These are phyloP conservation scores for Penicillium arizonense DNA, from an alignment of 495 filamentous ascomycete species.

Conservation along the genomic window DNA sequence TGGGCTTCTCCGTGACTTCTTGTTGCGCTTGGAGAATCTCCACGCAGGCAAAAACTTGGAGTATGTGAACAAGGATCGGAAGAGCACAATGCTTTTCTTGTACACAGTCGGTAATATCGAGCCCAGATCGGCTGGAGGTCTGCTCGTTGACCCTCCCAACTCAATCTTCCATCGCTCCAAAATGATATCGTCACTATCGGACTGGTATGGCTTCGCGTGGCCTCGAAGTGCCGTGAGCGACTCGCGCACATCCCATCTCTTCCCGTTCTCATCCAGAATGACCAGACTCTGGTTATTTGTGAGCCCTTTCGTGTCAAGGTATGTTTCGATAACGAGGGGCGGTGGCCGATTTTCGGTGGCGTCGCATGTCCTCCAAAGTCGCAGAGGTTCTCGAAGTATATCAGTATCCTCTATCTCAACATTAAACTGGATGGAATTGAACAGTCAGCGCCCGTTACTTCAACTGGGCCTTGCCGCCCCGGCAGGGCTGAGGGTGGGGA, in stretches of 20 bases:
- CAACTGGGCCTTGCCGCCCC: neutral
- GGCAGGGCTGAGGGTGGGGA: neutral
- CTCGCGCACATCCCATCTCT: slow-evolving; percentile 88
- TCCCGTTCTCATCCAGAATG: slow-evolving; percentile 81
- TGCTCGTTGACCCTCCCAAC: slow-evolving; percentile 59
- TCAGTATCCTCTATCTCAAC: slow-evolving; percentile 92
- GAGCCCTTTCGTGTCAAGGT: slow-evolving; percentile 76
- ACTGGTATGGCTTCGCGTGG: slow-evolving; percentile 27
- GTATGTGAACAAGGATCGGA: slow-evolving; percentile 85
- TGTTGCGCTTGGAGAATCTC: slow-evolving; percentile 75
- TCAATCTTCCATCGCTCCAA: slow-evolving; percentile 90
- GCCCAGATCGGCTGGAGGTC: slow-evolving; percentile 59
- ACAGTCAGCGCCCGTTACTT: slow-evolving; percentile 10
- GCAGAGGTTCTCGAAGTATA: slow-evolving; percentile 73
- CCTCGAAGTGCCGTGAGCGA: slow-evolving; percentile 62
- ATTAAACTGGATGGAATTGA: slow-evolving; percentile 66
- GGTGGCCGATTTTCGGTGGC: slow-evolving; percentile 75
- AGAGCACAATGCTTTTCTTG: slow-evolving; percentile 93
- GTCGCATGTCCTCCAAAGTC: slow-evolving; percentile 75
- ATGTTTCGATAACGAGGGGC: slow-evolving; percentile 86
- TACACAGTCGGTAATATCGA: slow-evolving; percentile 82
- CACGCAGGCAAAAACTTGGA: slow-evolving; percentile 82
- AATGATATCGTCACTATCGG: slow-evolving; percentile 62
- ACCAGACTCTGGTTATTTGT: slow-evolving; percentile 85
- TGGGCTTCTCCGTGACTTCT: slow-evolving; percentile 61